These are phyloP conservation scores for Pulicaria dysenterica DNA, from an alignment of 129 eudicot genomes.

Conservation along the genomic window DNA sequence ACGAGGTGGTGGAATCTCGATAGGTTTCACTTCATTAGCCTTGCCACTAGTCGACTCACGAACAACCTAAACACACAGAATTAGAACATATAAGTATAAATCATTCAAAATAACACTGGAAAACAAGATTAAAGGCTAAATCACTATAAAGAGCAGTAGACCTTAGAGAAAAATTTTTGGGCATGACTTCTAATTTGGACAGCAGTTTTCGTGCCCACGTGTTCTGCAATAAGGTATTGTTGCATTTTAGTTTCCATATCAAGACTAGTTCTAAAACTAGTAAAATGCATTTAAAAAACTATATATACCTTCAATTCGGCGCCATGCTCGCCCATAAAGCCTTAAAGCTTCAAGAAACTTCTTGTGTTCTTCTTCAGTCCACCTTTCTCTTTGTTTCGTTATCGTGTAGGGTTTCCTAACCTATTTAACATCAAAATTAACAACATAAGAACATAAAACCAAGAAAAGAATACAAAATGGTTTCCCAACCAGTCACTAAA, in stretches of 20 bases:
- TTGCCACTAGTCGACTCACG: slow-evolving; percentile 70
- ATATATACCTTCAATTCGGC: slow-evolving; percentile 71
- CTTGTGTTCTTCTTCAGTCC: slow-evolving; percentile 94
- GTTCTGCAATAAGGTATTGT: slow-evolving; percentile 55
- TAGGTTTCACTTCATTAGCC: slow-evolving; percentile 50
- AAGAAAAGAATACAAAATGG: neutral
- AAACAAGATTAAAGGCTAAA: no score
- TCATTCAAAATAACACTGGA: neutral
- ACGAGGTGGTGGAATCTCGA: slow-evolving; percentile 97
- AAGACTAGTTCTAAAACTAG: neutral
- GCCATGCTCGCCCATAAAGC: slow-evolving; percentile 89
- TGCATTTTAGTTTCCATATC: neutral
- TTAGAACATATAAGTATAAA: neutral
- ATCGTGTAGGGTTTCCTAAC: slow-evolving; percentile 87
- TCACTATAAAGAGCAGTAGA: neutral
- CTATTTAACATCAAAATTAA: slow-evolving; percentile 31
- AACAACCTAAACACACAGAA: slow-evolving; percentile 42
- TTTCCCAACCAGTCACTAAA: slow-evolving; percentile 13
- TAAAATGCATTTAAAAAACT: neutral
- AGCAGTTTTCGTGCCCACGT: slow-evolving; percentile 93
- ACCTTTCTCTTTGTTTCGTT: slow-evolving; percentile 84
- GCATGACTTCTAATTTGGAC: slow-evolving; percentile 99
- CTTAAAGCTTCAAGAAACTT: slow-evolving; percentile 87
- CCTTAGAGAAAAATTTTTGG: slow-evolving; percentile 91
- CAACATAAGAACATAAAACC: slow-evolving; percentile 7